phyloP scores from a whole-genome alignment of 805 yeast genomes.

The Zygosaccharomyces gambellarensis region DNA sequence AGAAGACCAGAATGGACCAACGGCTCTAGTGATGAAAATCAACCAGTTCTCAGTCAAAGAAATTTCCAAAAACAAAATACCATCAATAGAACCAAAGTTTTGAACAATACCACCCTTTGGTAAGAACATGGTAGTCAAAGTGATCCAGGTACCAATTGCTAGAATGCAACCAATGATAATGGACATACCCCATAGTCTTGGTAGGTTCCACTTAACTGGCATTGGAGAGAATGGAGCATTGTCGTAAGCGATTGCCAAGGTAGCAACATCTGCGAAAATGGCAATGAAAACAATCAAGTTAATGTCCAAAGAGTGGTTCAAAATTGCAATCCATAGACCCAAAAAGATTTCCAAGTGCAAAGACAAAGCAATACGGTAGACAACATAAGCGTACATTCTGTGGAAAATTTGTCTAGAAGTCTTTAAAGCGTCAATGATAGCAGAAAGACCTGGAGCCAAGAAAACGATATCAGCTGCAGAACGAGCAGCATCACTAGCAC shows the following conservation, averaged over 20 bases:
- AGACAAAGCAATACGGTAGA: conserved; percentile 95
- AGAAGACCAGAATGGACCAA: conserved; percentile 98
- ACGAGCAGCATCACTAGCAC: conserved; percentile 96
- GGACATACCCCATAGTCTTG: conserved; percentile 97
- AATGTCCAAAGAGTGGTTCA: conserved; percentile 80
- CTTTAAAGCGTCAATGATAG: conserved; percentile 90
- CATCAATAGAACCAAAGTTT: conserved; percentile 91
- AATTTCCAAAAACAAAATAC: conserved; percentile 89
- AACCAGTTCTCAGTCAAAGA: conserved; percentile 96
- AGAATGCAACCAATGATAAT: conserved; percentile 77
- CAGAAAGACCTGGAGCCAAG: conserved; percentile 93
- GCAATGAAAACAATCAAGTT: conserved; percentile 94
- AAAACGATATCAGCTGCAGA: conserved; percentile 96
- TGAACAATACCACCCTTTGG: conserved; percentile 91
- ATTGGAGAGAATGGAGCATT: conserved; percentile 90
- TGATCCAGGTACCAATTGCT: conserved; percentile 92
- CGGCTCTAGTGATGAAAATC: conserved; percentile 93
- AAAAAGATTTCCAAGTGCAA: conserved; percentile 90
- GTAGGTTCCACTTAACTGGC: conserved; percentile 96
- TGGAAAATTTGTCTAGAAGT: conserved; percentile 97
- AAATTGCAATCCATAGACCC: conserved; percentile 95
- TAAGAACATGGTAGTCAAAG: conserved; percentile 89
- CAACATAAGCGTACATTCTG: conserved; percentile 98
- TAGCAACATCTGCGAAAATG: conserved; percentile 95
- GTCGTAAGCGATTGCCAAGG: conserved; percentile 95